Evolutionary conservation across 441 rosid genomes (phyloP), one percentile per base, ranked within the genome.

Genomic region (Flueggea neowawraea): DNA sequence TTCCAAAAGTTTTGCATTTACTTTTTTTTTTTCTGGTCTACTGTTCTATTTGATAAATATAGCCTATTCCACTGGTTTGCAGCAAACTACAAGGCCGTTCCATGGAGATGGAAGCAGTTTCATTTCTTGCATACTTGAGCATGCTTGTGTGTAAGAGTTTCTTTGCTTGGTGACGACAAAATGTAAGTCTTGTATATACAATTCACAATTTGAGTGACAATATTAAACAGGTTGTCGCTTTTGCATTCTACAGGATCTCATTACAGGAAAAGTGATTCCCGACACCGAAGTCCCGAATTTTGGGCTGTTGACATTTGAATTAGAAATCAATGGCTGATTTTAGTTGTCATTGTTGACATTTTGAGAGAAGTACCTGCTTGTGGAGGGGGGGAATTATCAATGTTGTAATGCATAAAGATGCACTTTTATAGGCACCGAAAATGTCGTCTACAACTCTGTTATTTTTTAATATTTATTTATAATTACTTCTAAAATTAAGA

Each of bases 11-110:
- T 33, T 33, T 33, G 39, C 39, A 33, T 33, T 33, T 33, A 6
- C 39, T n/a, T n/a, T n/a, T n/a, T 33, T 33, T 33, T 33, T 6
- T 33, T n/a, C n/a, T n/a, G n/a, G n/a, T n/a, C n/a, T n/a, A n/a
- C n/a, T n/a, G n/a, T n/a, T n/a, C n/a, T n/a, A n/a, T n/a, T n/a
- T n/a, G n/a, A n/a, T n/a, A n/a, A n/a, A n/a, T n/a, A n/a, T n/a
- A n/a, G n/a, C n/a, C 14, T 45, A 5, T 45, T 45, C 50, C 50
- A 45, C 50, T 3, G 12, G 50, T 44, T 11, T 69, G 36, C 78
- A 90, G 98, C 98, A 75, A 94, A 94, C 79, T 90, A 87, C 76
- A 90, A 75, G 84, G 98, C 98, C 72, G 98, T 94, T n/a, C n/a
- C n/a, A n/a, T n/a, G n/a, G n/a, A n/a, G n/a, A n/a, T n/a, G 68